Conservation (phyloP, 129 eudicot genomes). For the Arctium minus region DNA sequence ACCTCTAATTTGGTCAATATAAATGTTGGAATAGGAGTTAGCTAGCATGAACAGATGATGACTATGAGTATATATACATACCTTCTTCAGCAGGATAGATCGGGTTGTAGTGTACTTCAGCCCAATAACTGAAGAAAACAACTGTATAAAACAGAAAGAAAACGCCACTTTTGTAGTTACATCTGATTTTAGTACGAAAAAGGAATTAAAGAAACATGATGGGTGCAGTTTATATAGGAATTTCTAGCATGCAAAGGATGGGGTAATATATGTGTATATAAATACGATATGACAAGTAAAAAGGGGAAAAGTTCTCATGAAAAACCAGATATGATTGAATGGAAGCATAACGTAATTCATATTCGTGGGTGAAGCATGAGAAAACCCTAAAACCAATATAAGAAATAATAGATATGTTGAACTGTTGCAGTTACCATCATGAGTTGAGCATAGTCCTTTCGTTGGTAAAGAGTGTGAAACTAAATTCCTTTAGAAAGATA, state of each 20-base stretch:
- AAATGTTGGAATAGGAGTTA: neutral
- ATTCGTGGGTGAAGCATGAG: neutral
- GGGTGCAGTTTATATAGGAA: neutral
- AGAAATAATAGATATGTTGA: neutral
- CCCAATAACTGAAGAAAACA: slow-evolving; percentile 56
- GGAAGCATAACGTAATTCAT: neutral
- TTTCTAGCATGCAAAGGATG: neutral
- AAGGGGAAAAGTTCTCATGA: neutral
- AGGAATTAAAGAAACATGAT: neutral
- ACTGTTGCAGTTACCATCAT: neutral
- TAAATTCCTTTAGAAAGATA: slow-evolving; percentile 2
- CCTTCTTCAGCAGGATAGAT: slow-evolving; percentile 23
- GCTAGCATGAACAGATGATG: no score
- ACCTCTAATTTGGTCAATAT: neutral
- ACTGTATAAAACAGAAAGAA: slow-evolving; percentile 27
- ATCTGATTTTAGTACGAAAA: neutral
- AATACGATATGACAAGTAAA: neutral
- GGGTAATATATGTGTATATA: neutral
- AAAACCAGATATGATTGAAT: neutral
- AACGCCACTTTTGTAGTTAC: neutral
- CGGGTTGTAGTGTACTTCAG: slow-evolving; percentile 56
- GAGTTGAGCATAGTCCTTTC: neutral
- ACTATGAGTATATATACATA: neutral
- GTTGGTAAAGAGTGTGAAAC: neutral
- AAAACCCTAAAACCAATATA: neutral